A percentile compares a stretch with the other conserved stretches of the same genome.
These are phyloP conservation scores for Pyrenopolyporus hunteri DNA, from an alignment of 495 filamentous ascomycete genomes.

Conservation along the genomic window DNA sequence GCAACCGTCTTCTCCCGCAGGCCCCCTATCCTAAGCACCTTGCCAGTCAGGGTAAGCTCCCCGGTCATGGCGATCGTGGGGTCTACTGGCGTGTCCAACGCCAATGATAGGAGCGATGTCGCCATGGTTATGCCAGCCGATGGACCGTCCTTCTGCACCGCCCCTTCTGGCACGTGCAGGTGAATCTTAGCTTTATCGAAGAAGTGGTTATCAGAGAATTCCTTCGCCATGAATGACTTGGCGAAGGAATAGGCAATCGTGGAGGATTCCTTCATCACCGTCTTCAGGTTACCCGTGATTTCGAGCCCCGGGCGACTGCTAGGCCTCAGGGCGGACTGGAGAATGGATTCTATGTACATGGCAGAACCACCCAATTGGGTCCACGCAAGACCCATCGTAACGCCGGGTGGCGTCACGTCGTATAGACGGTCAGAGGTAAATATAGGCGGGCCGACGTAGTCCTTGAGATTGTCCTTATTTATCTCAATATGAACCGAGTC, in stretches of 20 bases:
- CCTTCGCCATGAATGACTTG: constrained; percentile 81
- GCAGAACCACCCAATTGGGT: constrained; percentile 97
- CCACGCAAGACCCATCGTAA: constrained; percentile 98
- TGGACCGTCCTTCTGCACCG: constrained; percentile 81
- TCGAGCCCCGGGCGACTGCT: constrained; percentile 78
- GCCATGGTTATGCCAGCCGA: constrained; percentile 98
- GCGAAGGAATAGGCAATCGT: constrained; percentile 94
- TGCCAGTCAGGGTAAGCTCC: constrained; percentile 96
- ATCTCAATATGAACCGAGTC: constrained; percentile 87
- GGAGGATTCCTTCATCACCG: constrained; percentile 97
- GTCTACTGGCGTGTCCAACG: constrained; percentile 76
- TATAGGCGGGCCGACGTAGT: constrained; percentile 95
- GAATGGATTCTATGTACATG: constrained; percentile 95
- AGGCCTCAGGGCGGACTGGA: constrained; percentile 77
- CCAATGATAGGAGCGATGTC: constrained; percentile 84
- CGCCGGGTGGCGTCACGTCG: constrained; percentile 92
- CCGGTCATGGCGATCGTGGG: constrained; percentile 97
- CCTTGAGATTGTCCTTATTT: constrained; percentile 87
- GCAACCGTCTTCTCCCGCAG: constrained; percentile 99
- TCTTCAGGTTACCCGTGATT: constrained; percentile 92
- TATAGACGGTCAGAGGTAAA: constrained; percentile 97
- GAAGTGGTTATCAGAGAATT: constrained; percentile 89
- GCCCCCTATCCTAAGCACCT: constrained; percentile 94
- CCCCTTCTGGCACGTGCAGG: constrained; percentile 96
- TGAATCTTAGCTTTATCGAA: constrained; percentile 96